Evolutionary conservation across 257 asterid species (phyloP), one percentile per base, ranked within the genome.

Genomic region (Pogostemon cablin): DNA sequence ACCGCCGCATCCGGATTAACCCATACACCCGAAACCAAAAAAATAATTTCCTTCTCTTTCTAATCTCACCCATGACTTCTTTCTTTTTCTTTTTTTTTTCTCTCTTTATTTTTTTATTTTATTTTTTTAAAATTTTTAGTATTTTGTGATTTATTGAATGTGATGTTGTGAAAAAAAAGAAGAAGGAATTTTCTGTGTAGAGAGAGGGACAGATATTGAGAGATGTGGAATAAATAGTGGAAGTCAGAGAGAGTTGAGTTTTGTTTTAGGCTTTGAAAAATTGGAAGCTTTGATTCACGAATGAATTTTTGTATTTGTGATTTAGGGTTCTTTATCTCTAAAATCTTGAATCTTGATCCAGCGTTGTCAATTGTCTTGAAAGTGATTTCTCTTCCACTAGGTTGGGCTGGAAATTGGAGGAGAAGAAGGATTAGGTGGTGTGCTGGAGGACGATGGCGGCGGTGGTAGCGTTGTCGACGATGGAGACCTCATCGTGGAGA

Each of bases 401-500:
- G 25, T 20, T 20, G 8, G 81, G 77, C n/a, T 39, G 78, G 63
- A 85, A 89, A 52, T n/a, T 9, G 62, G 84, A 58, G 42, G 86
- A 56, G 68, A 81, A 80, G 83, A 88, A 88, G 3, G 90, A 77
- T 86, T 93, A 76, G 20, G 95, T 80, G 66, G 82, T 63, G 74
- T 90, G 88, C 81, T 86, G 96, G 75, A 92, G 89, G 66, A 86
- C 82, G 32, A 90, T 68, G 7, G 96, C 96, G 67, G 95, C 96
- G n/a, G 96, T 92, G 72, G 96, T 90, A 81, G 95, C 96, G 81
- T 88, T 90, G 65, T 92, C 98, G 20, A 92, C 92, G 81, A 88
- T 73, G 73, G 96, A 88, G 82, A 92, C 82, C 11, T 92, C 91
- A 42, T 86, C 87, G 34, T 59, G 67, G 47, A 81, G 82, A 74